A percentile compares a stretch with the other conserved stretches of the same genome.
phyloP scores from a whole-genome alignment of 179 eudicot genomes.

The Silene noctiflora region DNA sequence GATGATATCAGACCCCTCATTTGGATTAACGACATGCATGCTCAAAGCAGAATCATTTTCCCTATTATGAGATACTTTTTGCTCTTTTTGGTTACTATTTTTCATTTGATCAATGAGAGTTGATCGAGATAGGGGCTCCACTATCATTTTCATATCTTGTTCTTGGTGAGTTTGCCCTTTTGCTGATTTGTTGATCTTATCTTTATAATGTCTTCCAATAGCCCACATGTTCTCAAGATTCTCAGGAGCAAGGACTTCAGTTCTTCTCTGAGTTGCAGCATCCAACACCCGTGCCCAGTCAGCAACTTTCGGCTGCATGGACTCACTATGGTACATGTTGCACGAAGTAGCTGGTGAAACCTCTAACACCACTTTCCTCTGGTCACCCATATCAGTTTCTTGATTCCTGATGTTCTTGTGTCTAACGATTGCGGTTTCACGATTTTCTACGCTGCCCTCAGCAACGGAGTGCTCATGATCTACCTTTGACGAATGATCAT shows the following conservation, averaged over 20 bases:
- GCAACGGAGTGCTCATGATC: slow-evolving; percentile 31
- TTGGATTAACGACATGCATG: slow-evolving; percentile 29
- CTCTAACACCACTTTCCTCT: slow-evolving; percentile 30
- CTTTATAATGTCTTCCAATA: slow-evolving; percentile 83
- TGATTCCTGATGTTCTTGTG: slow-evolving; percentile 29
- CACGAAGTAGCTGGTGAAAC: slow-evolving; percentile 32
- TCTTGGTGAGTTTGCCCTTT: slow-evolving; percentile 39
- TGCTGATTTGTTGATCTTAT: slow-evolving; percentile 51
- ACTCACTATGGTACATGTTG: slow-evolving; percentile 34
- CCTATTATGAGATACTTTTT: slow-evolving; percentile 26
- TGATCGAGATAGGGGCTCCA: slow-evolving; percentile 31
- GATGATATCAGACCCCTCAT: slow-evolving; percentile 21
- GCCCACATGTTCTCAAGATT: slow-evolving; percentile 99
- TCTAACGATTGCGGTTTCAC: slow-evolving; percentile 31
- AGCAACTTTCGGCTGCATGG: slow-evolving; percentile 49
- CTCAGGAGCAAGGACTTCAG: slow-evolving; percentile 94
- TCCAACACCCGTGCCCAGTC: slow-evolving; percentile 87
- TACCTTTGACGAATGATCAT: slow-evolving; percentile 43
- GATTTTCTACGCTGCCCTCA: slow-evolving; percentile 29
- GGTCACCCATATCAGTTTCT: slow-evolving; percentile 34
- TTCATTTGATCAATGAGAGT: slow-evolving; percentile 29
- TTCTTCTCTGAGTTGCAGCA: slow-evolving; percentile 92
- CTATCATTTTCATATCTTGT: slow-evolving; percentile 32
- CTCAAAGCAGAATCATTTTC: slow-evolving; percentile 30
- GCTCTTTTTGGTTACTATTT: slow-evolving; percentile 29